Conservation (phyloP, 306 rosid species). For the Acacia melanoxylon region DNA sequence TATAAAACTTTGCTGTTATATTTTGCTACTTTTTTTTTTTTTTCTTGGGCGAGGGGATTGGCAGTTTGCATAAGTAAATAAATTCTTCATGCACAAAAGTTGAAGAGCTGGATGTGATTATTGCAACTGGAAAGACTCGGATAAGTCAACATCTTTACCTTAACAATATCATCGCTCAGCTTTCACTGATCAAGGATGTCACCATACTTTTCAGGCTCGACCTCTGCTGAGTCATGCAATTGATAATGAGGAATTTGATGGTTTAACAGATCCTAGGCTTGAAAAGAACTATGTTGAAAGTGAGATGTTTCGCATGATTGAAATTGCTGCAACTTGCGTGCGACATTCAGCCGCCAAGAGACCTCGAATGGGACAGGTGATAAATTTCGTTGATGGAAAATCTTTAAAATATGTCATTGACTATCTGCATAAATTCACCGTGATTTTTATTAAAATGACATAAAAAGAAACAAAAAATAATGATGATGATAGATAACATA, state of each 20-base stretch:
- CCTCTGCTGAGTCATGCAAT: slow-evolving; percentile 70
- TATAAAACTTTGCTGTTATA: not conserved
- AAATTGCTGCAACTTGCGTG: slow-evolving; percentile 85
- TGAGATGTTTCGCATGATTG: slow-evolving; percentile 75
- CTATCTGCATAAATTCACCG: not conserved
- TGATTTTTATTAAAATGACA: not conserved
- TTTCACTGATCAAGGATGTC: slow-evolving; percentile 34
- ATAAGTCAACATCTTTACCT: slow-evolving; percentile 6
- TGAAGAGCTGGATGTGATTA: slow-evolving; percentile 1
- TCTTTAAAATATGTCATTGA: not conserved
- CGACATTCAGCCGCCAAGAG: slow-evolving; percentile 78
- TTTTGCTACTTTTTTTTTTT: not conserved
- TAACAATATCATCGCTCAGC: not conserved
- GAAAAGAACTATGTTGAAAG: slow-evolving; percentile 59
- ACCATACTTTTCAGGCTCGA: slow-evolving; percentile 67
- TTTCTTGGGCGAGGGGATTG: not conserved
- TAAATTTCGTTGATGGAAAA: slow-evolving; percentile 4
- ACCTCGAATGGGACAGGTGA: slow-evolving; percentile 96
- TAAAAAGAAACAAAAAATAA: not conserved
- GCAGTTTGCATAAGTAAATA: slow-evolving; percentile 4
- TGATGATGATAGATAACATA: not conserved
- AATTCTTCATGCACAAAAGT: slow-evolving; percentile 15
- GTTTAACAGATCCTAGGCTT: slow-evolving; percentile 71
- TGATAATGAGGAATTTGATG: slow-evolving; percentile 55
- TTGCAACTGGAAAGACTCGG: slow-evolving; percentile 7